Evolutionary conservation across 2,329 filamentous ascomycete genomes (phyloP).

Genomic region (Trichoderma sp.): DNA sequence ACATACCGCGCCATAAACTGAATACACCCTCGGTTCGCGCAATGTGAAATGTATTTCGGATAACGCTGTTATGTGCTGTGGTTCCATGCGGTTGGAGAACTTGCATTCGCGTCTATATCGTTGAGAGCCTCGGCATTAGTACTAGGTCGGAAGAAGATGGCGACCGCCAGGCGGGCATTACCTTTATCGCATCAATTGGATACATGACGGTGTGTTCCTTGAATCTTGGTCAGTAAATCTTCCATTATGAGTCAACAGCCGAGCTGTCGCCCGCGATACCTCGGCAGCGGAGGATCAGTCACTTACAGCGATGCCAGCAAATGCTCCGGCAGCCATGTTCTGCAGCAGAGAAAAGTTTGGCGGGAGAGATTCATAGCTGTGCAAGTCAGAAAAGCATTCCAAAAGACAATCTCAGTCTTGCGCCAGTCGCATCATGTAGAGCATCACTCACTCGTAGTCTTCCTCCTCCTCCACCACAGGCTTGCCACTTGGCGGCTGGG

Average conservation of each 20-base stretch:
- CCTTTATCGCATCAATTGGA: constrained; percentile 96
- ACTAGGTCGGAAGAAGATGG: not conserved
- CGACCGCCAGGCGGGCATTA: constrained; percentile 42
- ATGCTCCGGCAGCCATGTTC: constrained; percentile 95
- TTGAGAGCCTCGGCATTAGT: not conserved
- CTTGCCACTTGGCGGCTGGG: constrained; percentile 68
- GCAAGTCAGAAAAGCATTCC: not conserved
- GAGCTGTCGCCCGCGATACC: not conserved
- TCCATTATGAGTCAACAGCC: not conserved
- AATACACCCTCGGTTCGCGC: constrained; percentile 85
- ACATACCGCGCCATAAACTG: constrained; percentile 94
- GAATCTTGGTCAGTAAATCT: constrained; percentile 28
- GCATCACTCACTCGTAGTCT: constrained; percentile 62
- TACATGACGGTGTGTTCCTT: constrained; percentile 99
- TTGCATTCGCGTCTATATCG: constrained; percentile 88
- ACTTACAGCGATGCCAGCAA: constrained; percentile 90
- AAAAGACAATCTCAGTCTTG: not conserved
- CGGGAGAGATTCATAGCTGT: constrained; percentile 88
- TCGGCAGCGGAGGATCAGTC: constrained; percentile 35
- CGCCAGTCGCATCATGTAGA: not conserved
- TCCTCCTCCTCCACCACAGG: constrained; percentile 53
- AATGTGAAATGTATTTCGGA: constrained; percentile 91
- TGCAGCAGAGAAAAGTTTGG: constrained; percentile 91
- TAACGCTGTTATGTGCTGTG: constrained; percentile 83
- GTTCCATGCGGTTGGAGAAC: constrained; percentile 81